Percentiles rank a stretch among this genome's conserved stretches.
Evolutionary conservation across 1,284 basidiomycete species (phyloP).

Genomic region (Stereum hirsutum): DNA sequence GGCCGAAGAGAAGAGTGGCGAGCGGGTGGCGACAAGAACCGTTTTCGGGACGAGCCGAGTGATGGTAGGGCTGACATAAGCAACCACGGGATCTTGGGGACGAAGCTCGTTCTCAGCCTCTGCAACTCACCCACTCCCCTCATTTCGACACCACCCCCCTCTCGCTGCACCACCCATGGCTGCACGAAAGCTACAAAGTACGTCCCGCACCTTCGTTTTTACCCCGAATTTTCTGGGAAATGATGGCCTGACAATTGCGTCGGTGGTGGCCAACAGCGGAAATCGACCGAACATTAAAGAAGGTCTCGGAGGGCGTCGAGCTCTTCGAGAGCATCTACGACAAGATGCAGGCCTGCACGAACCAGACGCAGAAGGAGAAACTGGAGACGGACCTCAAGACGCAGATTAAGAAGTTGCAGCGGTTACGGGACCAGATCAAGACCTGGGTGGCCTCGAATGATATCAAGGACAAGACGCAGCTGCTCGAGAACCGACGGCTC

Average conservation of each 20-base stretch:
- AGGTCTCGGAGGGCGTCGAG: conserved; percentile 90
- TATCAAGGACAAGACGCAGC: conserved; percentile 96
- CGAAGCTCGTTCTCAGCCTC: background rate
- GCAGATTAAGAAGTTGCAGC: conserved; percentile 98
- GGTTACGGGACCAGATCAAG: conserved; percentile 98
- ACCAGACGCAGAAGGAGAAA: conserved; percentile 96
- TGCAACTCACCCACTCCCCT: background rate
- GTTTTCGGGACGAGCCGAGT: too few species aligned
- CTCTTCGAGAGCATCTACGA: conserved; percentile 93
- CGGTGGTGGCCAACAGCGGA: conserved; percentile 52
- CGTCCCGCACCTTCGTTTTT: conserved; percentile 11
- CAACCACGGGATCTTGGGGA: too few species aligned
- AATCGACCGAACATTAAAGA: conserved; percentile 94
- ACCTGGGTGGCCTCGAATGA: conserved; percentile 97
- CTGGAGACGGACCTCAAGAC: conserved; percentile 92
- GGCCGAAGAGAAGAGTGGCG: too few species aligned
- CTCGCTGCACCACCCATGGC: conserved; percentile 45
- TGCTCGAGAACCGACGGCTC: conserved; percentile 90
- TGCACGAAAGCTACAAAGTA: conserved; percentile 76
- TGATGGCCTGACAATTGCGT: conserved; percentile 3
- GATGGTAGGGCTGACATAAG: too few species aligned
- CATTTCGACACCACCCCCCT: conserved; percentile 5
- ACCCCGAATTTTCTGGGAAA: background rate
- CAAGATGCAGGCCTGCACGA: conserved; percentile 91
- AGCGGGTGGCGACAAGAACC: too few species aligned